Base-by-base conservation (phyloP, 768 basidiomycete genomes). In the Tulasnella sp. region DNA sequence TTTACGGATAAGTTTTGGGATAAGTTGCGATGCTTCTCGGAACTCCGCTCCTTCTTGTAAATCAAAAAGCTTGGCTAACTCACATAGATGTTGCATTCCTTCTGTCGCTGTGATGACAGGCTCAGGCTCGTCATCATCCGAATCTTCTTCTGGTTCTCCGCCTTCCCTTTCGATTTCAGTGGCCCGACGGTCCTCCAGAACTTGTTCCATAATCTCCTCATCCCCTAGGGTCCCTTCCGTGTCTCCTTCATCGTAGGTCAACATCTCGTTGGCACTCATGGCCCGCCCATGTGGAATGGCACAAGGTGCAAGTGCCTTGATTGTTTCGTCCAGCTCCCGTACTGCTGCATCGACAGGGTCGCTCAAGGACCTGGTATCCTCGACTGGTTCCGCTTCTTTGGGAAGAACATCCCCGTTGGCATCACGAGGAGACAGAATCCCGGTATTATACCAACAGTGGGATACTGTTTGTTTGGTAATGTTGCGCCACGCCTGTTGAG, bases 361-460 rank as follows among this genome's bases (percentile, higher is more conserved):
- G n/a, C n/a, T n/a, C n/a, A n/a, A n/a, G n/a, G n/a, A n/a, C n/a
- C n/a, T n/a, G n/a, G n/a, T 9, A 74, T 34, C n/a, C 44, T 24
- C 6, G n/a, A 24, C 1, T 4, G n/a, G 24, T 16, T 74, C 7
- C 4, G 3, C n/a, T n/a, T 24, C 24, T 39, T 46, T 24, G 72
- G 4, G 7, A 74, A 16, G 9, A 19, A n/a, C n/a, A n/a, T 10
- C 44, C 12, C 44, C 72, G 9, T 74, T 27, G 1, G 14, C 24
- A 40, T 74, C 58, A 14, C 58, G 24, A 21, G 58, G 72, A 2
- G 72, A 46, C 24, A 38, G 6, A 4, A 74, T 74, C 4, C 34
- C 16, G 31, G 31, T 34, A 27, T 87, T 85, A 1, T 39, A n/a
- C 87, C 87, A 88, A 81, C 86, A 87, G 76, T 87, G 84, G n/a